Percentiles rank a stretch among this genome's conserved stretches.
Conservation (phyloP, 805 yeast genomes). For the Candida qinlingensis region DNA sequence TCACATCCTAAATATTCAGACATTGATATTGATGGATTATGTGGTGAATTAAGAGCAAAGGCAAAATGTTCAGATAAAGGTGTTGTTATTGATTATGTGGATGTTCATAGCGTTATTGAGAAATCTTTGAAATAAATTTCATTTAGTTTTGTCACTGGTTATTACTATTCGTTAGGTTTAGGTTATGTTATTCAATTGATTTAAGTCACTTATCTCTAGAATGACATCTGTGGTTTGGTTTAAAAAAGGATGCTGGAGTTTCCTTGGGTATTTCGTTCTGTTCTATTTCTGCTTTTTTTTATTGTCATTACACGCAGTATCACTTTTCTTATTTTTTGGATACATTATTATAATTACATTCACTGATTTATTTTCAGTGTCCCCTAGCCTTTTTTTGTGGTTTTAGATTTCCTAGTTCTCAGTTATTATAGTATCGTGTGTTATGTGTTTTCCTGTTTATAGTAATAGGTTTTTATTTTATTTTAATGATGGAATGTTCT, state of each 20-base stretch:
- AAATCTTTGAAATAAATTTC: slow-evolving; percentile 6
- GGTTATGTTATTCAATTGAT: no score
- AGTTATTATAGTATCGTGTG: background rate
- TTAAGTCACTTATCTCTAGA: background rate
- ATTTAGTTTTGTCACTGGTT: no score
- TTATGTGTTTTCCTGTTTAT: background rate
- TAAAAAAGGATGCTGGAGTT: background rate
- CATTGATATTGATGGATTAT: slow-evolving; percentile 89
- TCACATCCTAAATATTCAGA: slow-evolving; percentile 92
- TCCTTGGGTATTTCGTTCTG: background rate
- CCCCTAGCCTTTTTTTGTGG: background rate
- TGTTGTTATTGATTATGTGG: slow-evolving; percentile 76
- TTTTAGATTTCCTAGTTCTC: background rate
- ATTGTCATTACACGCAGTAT: background rate
- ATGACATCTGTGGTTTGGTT: background rate
- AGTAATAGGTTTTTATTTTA: background rate
- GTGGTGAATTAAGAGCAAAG: slow-evolving; percentile 81
- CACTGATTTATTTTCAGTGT: background rate
- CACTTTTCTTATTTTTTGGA: no score
- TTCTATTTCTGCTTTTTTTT: background rate
- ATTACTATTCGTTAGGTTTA: no score
- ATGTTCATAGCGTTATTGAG: slow-evolving; percentile 55
- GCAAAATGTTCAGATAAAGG: slow-evolving; percentile 95
- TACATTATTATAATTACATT: background rate
- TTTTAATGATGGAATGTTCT: background rate